A percentile compares a stretch with the other conserved stretches of the same genome.
phyloP scores from a whole-genome alignment of 345 rosid species.

The rapeseed (Brassica napus) region Da-Ae NC_063450.1:29363501-29364000 shows the following conservation, averaged over 20 bases:
- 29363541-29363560: too few species aligned
- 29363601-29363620: too few species aligned
- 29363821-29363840: constrained; percentile 11
- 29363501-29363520: too few species aligned
- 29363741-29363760: neutral
- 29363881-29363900: constrained; percentile 38
- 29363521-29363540: too few species aligned
- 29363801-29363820: neutral
- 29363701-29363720: too few species aligned
- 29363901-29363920: constrained; percentile 8
- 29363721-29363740: neutral
- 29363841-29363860: constrained; percentile 19
- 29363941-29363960: neutral
- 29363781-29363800: neutral
- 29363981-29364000: constrained; percentile 8
- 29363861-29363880: constrained; percentile 1
- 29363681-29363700: constrained; percentile 3
- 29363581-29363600: too few species aligned
- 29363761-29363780: neutral
- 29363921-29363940: constrained; percentile 22
- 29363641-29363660: constrained; percentile 4
- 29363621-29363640: neutral
- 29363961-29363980: neutral
- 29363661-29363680: constrained; percentile 27
- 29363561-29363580: too few species aligned